These are phyloP conservation scores for Macaranga tanarius DNA, from an alignment of 441 rosid genomes.

Conservation along the genomic window DNA sequence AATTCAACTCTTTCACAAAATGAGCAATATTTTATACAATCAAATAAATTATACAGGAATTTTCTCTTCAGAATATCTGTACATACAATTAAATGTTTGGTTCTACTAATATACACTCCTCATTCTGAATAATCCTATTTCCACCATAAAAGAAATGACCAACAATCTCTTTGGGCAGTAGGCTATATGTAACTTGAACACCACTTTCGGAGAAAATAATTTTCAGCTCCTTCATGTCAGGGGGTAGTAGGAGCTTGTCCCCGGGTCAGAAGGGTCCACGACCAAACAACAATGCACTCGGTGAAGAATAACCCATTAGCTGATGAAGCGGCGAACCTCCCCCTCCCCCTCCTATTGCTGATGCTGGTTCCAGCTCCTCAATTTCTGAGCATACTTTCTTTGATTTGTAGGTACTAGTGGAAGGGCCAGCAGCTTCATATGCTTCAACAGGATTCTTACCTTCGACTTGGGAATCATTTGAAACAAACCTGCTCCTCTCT, in stretches of 20 bases:
- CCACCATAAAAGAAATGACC: slow-evolving; percentile 8
- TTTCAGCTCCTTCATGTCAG: slow-evolving; percentile 5
- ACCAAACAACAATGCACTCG: slow-evolving; percentile 45
- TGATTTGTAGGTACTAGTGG: slow-evolving; percentile 26
- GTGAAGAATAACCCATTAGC: slow-evolving; percentile 86
- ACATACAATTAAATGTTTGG: background rate
- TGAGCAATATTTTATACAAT: slow-evolving; percentile 7
- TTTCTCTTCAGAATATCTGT: slow-evolving; percentile 1
- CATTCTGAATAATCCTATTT: slow-evolving; percentile 5
- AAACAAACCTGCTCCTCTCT: slow-evolving; percentile 27
- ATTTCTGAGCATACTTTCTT: slow-evolving; percentile 41
- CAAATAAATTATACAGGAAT: background rate
- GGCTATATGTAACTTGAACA: background rate
- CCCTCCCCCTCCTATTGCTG: slow-evolving; percentile 40
- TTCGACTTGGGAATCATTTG: slow-evolving; percentile 30
- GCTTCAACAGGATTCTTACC: slow-evolving; percentile 31
- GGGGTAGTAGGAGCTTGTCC: slow-evolving; percentile 18
- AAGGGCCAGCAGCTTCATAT: slow-evolving; percentile 33
- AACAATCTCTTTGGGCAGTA: background rate
- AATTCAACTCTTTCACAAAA: background rate
- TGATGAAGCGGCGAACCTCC: slow-evolving; percentile 71
- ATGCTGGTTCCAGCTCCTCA: slow-evolving; percentile 39
- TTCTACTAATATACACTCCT: background rate
- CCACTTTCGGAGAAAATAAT: background rate
- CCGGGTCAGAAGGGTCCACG: slow-evolving; percentile 20